Evolutionary conservation across 306 rosid species (phyloP).

Genomic region (Benincasa hispida): DNA sequence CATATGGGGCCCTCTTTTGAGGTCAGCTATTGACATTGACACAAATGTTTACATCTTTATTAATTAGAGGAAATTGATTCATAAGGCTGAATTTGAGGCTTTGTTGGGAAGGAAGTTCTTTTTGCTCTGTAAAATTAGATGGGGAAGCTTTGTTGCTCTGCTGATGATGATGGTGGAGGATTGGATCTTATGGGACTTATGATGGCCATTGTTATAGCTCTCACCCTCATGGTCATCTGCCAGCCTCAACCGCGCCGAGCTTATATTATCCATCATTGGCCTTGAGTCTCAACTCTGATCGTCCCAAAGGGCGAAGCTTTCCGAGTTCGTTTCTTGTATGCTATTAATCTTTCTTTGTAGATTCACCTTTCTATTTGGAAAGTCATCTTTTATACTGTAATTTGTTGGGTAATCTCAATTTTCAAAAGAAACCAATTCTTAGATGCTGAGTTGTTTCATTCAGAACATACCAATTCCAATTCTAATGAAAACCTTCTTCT

Average conservation of each 20-base stretch:
- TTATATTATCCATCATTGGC: neutral
- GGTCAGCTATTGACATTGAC: neutral
- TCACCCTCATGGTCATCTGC: slow-evolving; percentile 27
- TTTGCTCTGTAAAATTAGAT: slow-evolving; percentile 1
- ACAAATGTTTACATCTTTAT: neutral
- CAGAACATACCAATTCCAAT: neutral
- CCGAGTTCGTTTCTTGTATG: neutral
- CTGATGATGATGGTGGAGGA: slow-evolving; percentile 9
- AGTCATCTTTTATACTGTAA: neutral
- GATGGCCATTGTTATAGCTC: slow-evolving; percentile 18
- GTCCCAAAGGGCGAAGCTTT: neutral
- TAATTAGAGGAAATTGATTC: neutral
- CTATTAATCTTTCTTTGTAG: neutral
- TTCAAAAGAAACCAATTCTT: neutral
- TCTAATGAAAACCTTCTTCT: neutral
- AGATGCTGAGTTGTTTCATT: neutral
- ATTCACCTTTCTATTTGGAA: neutral
- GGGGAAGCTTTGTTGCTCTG: slow-evolving; percentile 28
- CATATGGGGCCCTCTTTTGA: neutral
- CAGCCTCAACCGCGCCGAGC: slow-evolving; percentile 11
- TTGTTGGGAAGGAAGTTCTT: neutral
- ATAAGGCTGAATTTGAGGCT: neutral
- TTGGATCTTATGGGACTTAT: slow-evolving; percentile 12
- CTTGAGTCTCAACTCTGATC: neutral
- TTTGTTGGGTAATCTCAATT: neutral